Conservation (phyloP, 495 filamentous ascomycete genomes). For the Penicillium atrosanguineum region DNA sequence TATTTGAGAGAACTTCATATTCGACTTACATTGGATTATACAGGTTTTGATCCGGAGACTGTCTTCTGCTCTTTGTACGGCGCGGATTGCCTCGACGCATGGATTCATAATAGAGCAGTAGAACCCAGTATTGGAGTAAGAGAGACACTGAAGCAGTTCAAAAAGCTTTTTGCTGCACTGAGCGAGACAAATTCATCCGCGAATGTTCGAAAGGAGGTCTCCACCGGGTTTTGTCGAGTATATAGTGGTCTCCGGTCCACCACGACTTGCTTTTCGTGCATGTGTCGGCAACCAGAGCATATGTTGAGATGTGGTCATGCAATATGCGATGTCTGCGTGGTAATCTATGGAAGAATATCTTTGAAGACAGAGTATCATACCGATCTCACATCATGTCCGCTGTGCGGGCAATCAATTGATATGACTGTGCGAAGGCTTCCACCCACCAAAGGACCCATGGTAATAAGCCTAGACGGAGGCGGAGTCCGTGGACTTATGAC, state of each 20-base stretch:
- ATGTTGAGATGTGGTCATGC: constrained; percentile 28
- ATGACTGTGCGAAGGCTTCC: too few relatives aligned
- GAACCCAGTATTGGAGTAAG: too few relatives aligned
- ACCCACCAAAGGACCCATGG: too few relatives aligned
- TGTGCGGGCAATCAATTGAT: not conserved
- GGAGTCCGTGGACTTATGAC: too few relatives aligned
- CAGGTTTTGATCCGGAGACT: too few relatives aligned
- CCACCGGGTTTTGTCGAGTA: not conserved
- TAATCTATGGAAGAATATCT: constrained; percentile 13
- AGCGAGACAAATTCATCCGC: too few relatives aligned
- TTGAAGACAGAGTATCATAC: constrained; percentile 12
- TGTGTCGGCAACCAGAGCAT: constrained; percentile 24
- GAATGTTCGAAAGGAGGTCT: not conserved
- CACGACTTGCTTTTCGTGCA: constrained; percentile 21
- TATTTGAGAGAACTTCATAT: not conserved
- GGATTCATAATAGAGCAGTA: too few relatives aligned
- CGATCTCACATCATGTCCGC: constrained; percentile 18
- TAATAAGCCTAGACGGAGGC: too few relatives aligned
- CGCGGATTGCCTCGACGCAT: too few relatives aligned
- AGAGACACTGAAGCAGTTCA: too few relatives aligned
- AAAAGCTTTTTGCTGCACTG: too few relatives aligned
- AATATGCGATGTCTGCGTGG: constrained; percentile 28
- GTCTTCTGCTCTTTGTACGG: not conserved
- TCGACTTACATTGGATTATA: too few relatives aligned
- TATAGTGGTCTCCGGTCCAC: not conserved